phyloP scores from a whole-genome alignment of 2,329 filamentous ascomycete genomes.

The Plectosphaerella plurivora region DNA sequence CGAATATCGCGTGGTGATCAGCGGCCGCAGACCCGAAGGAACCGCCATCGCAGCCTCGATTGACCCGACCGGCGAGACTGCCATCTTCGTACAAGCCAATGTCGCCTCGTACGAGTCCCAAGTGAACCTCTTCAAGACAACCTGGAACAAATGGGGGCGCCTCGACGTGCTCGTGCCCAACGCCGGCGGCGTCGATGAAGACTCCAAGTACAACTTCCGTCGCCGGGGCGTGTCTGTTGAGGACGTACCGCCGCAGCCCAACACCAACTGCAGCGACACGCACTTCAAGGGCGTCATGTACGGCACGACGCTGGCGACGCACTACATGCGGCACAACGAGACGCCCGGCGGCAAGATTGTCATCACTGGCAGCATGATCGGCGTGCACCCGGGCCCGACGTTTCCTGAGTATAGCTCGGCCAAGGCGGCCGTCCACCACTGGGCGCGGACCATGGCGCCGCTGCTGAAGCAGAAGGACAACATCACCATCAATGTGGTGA shows the following conservation, averaged over 20 bases:
- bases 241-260: constrained; percentile 35
- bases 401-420: constrained; percentile 46
- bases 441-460: constrained; percentile 31
- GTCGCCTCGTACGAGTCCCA: constrained; percentile 40
- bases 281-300: constrained; percentile 48
- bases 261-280: constrained; percentile 39
- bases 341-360: constrained; percentile 37
- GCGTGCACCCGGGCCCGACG: constrained; percentile 33
- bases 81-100: constrained; percentile 34
- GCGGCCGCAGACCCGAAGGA: constrained; percentile 24
- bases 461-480: constrained; percentile 38
- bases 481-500: constrained; percentile 42
- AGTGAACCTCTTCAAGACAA: constrained; percentile 33
- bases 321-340: constrained; percentile 48
- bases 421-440: constrained; percentile 39
- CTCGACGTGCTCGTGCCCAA: constrained; percentile 40
- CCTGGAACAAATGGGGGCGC: constrained; percentile 31
- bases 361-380: constrained; percentile 36
- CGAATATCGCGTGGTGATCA: constrained; percentile 26
- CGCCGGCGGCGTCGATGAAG: constrained; percentile 38
- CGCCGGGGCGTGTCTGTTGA: constrained; percentile 4
- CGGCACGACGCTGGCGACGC: constrained; percentile 40
- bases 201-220: constrained; percentile 39
- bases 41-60: constrained; percentile 21
- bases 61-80: constrained; percentile 27